Base-by-base conservation (phyloP, 306 rosid species). In the Trifolium repens region DNA sequence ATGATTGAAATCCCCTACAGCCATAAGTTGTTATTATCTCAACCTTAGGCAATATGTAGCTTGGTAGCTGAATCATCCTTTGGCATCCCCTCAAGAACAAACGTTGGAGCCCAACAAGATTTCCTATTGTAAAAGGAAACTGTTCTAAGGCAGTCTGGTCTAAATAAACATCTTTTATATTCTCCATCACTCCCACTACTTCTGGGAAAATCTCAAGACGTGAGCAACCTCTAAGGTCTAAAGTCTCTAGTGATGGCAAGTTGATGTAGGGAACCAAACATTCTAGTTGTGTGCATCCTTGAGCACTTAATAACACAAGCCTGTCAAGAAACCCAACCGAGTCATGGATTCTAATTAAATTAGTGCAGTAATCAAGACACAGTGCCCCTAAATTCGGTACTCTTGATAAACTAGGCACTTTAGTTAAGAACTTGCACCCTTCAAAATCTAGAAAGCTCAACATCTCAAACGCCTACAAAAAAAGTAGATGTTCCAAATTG, bases 161-260 rank as follows among this genome's bases (percentile, higher is more conserved):
- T 6, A 77, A 46, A 69, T 68, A 77, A 43, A 77, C 4, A 3
- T 9, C 26, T 59, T 10, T 39, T 19, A 34, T 77, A 17, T 77
- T 77, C 40, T 77, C 76, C 81, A 69, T 69, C 14, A 17, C 13
- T 69, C 43, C 64, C 14, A 34, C 1, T 14, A 67, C 72, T 46
- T 67, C 57, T 7, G 57, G 72, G 55, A 77, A 67, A 24, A 52
- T 11, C 39, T 42, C 10, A 24, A 77, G 75, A 67, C 26, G 0
- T 2, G 59, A 42, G 26, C 74, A 77, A 30, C 50, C 19, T 4
- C 44, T 30, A 2, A 67, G 60, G n/a, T 77, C 75, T 11, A 77
- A 27, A 43, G 58, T 67, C 66, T 77, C 80, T 1, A 77, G 40
- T 12, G 74, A 77, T 4, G 80, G 46, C 68, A 77, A 44, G 22